A percentile compares a stretch with the other conserved stretches of the same genome.
Evolutionary conservation across 1,284 basidiomycete species (phyloP).

Genomic region (Quambalaria eucalypti): DNA sequence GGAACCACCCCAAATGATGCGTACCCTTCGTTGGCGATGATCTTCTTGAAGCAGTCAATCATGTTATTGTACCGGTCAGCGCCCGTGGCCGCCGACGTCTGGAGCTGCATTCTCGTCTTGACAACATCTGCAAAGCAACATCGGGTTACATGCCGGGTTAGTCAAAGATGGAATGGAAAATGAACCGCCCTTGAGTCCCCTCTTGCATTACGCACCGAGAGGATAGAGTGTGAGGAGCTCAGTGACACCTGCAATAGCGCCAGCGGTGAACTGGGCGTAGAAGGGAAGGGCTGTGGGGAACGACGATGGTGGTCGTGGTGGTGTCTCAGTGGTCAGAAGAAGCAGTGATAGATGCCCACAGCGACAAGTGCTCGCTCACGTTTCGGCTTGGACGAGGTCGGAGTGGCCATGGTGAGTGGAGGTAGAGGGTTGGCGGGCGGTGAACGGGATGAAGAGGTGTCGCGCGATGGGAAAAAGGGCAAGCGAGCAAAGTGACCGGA

Average conservation of each 20-base stretch:
- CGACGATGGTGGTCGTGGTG: not conserved
- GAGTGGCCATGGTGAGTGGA: no score
- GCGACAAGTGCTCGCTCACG: not conserved
- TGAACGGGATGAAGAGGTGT: no score
- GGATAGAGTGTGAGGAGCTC: conserved; percentile 90
- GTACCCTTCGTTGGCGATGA: conserved; percentile 75
- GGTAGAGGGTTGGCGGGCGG: no score
- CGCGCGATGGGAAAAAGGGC: no score
- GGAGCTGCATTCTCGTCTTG: conserved; percentile 95
- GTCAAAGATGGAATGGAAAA: conserved; percentile 38
- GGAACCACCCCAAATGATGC: no score
- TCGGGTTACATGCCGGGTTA: not conserved
- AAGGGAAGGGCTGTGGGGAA: conserved; percentile 57
- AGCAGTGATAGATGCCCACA: not conserved
- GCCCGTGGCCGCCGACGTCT: conserved; percentile 61
- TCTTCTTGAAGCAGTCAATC: conserved; percentile 66
- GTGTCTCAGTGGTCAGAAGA: not conserved
- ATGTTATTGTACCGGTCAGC: conserved; percentile 55
- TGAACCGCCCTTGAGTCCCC: no score
- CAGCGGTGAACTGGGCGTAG: conserved; percentile 75
- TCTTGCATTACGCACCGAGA: no score
- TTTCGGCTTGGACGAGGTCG: not conserved
- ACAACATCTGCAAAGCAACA: conserved; percentile 51
- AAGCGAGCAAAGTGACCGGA: no score
- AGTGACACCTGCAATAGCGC: conserved; percentile 70